Base-by-base conservation (phyloP, 352 stramenopile species). In the Phytopythium vexans region DNA sequence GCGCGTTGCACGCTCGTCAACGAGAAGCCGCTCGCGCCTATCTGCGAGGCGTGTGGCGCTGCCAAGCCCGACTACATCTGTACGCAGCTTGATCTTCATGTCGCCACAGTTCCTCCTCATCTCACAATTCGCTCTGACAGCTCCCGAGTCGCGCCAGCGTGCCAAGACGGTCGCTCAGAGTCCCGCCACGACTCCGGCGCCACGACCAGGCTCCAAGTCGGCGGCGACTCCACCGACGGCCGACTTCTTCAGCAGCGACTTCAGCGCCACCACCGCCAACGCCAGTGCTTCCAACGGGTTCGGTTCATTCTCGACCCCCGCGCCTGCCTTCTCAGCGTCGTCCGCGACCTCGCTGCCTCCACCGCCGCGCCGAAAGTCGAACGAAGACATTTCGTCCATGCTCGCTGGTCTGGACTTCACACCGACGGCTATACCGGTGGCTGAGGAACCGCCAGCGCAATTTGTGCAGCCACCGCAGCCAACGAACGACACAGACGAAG, bases 361-460 rank as follows among this genome's bases (percentile, higher is more conserved):
- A 14, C 21, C 54, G 11, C 7, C 42, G 1, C 65, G 43, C 37
- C 59, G 64, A 54, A 41, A 56, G 35, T 64, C 49, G 38, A 49
- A 53, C 37, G 61, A 89, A 33, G 68, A 92, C 40, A 88, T 92
- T 45, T 73, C 78, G 10, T 89, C 70, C 1, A 92, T 92, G 82
- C 58, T 92, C 15, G 83, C 75, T 5, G 82, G 80, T 1, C 57
- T 92, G 9, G 82, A 92, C 56, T 92, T 92, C 53, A 85, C 70
- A 4, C 59, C 79, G 34, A 40, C 60, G 4, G 62, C 72, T 31
- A 48, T 54, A 7, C 75, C 74, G 7, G 68, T 71, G 21, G 61
- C 34, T 15, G 46, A 43, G 35, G 4, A 27, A 15, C 34, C 38
- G 1, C 15, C 35, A 10, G 8, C 27, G 6, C 15, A 52, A 3